Evolutionary conservation across 2,329 filamentous ascomycete genomes (phyloP).

Genomic region (Hansfordia pulvinata): DNA sequence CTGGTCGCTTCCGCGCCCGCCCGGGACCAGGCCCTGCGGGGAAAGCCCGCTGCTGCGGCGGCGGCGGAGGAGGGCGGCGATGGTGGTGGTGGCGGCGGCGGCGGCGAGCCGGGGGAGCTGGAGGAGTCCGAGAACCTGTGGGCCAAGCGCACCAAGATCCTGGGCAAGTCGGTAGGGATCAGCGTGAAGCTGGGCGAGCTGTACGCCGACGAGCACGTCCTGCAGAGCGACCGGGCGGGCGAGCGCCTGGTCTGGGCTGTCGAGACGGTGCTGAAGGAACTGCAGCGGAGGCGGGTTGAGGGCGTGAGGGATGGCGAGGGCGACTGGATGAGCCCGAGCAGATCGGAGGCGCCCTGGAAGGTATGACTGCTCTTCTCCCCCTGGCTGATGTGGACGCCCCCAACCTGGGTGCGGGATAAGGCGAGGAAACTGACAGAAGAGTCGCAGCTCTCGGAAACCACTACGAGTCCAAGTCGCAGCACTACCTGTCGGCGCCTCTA

Average conservation of each 20-base stretch:
- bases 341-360: constrained; percentile 61
- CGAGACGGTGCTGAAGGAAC: constrained; percentile 64
- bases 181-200: constrained; percentile 76
- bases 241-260: constrained; percentile 68
- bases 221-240: constrained; percentile 61
- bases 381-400: too few species aligned
- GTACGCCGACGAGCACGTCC: constrained; percentile 64
- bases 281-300: constrained; percentile 50
- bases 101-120: constrained; percentile 6
- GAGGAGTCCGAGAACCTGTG: constrained; percentile 32
- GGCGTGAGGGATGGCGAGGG: constrained; percentile 59
- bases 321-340: constrained; percentile 56
- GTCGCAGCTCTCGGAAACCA: constrained; percentile 54
- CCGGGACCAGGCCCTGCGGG: constrained; percentile 3
- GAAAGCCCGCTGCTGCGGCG: constrained; percentile 5
- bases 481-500: constrained; percentile 72
- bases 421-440: constrained; percentile 12
- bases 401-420: constrained; percentile 1
- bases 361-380: constrained; percentile 21
- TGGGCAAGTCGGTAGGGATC: constrained; percentile 63
- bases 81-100: constrained; percentile 4
- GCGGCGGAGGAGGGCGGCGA: constrained; percentile 8
- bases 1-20: constrained; percentile 8
- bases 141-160: constrained; percentile 48
- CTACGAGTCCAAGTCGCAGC: constrained; percentile 61